Base-by-base conservation (phyloP, 2,329 filamentous ascomycete species). In the Trichoderma sp. region DNA sequence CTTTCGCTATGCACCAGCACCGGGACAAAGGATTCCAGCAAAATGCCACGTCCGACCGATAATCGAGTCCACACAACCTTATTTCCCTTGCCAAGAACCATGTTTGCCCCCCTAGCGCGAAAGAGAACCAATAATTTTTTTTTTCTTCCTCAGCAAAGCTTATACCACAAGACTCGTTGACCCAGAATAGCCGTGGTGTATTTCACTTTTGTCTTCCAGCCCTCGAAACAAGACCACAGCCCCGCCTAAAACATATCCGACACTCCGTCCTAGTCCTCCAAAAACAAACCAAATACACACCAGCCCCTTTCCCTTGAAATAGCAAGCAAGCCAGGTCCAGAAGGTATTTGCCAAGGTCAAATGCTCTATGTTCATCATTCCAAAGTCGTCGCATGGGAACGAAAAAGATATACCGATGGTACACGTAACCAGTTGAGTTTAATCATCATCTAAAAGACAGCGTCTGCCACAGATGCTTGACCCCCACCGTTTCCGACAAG, bases 331-430 rank as follows among this genome's bases (percentile, higher is more conserved):
- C 75, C 73, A 76, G 80, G 77, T 79, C 77, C 79, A 78, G 75
- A 78, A 80, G 77, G 72, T 80, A 74, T 79, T 78, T 79, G 77
- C 78, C 80, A 80, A 81, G 75, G 76, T 76, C 77, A 80, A 76
- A 80, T 78, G 76, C 74, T 82, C 79, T 82, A 82, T 82, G 76
- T 79, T 79, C 75, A 73, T 78, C 76, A 78, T 78, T 79, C 78
- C 78, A 78, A 82, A 79, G 76, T 32, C 76, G 76, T 74, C 68
- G 69, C 70, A 68, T 52, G 63, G 67, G 54, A 45, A 56, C 57
- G 56, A 67, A 73, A 72, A 73, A 69, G 69, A 73, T 71, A 76
- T 73, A 73, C 70, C 68, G 65, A 71, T 70, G 67, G 70, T 59
- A 67, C 70, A 65, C 69, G 35, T 64, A 72, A 69, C 67, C 71